Evolutionary conservation across 1,139 yeast species (phyloP).

Genomic region (Protomyces lactucae-debilis): DNA sequence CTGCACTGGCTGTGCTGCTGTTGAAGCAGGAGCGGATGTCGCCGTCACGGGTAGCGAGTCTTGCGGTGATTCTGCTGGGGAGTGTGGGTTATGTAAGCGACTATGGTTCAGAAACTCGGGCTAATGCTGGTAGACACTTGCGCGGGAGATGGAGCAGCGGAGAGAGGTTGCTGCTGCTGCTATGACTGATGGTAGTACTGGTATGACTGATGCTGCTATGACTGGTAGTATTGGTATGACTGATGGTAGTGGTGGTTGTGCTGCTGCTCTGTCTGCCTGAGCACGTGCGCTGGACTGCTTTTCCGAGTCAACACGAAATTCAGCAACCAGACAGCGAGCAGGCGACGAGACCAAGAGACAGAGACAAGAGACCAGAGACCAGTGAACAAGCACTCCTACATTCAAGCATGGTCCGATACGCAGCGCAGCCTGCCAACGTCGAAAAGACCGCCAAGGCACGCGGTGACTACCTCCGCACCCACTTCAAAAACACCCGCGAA

Average conservation of each 20-base stretch:
- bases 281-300: background rate
- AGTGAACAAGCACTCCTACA: background rate
- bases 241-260: too few relatives aligned
- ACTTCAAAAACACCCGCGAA: slow-evolving; percentile 99
- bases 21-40: background rate
- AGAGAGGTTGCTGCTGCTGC: background rate
- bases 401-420: slow-evolving; percentile 25
- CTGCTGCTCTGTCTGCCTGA: too few relatives aligned
- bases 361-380: background rate
- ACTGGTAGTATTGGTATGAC: too few relatives aligned
- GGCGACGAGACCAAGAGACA: background rate
- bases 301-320: background rate
- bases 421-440: slow-evolving; percentile 62
- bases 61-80: slow-evolving; percentile 9
- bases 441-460: slow-evolving; percentile 99
- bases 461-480: slow-evolving; percentile 97
- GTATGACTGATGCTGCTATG: too few relatives aligned
- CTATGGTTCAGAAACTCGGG: background rate
- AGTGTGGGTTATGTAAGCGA: slow-evolving; percentile 2
- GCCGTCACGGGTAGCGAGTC: background rate
- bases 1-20: slow-evolving; percentile 9
- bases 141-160: background rate
- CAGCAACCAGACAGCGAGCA: background rate
- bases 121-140: background rate
- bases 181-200: too few relatives aligned